Percentiles rank a stretch among this genome's conserved stretches.
These are phyloP conservation scores for Takashimella koratensis DNA, from an alignment of 1,284 basidiomycete species.

Conservation along the genomic window DNA sequence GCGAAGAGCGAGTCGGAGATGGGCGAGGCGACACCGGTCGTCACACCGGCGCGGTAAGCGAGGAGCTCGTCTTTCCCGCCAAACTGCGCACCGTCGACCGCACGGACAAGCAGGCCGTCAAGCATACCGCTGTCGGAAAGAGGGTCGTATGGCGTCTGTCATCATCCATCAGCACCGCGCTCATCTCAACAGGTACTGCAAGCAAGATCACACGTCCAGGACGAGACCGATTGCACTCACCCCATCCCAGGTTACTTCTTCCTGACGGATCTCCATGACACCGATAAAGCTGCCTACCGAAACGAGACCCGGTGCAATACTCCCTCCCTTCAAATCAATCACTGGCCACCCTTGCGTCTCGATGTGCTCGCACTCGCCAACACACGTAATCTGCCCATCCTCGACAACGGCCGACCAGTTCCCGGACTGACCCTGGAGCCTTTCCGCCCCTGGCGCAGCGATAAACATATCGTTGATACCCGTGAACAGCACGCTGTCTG, in stretches of 20 bases:
- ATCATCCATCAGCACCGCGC: too few relatives aligned
- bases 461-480: constrained; percentile 40
- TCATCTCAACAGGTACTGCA: too few relatives aligned
- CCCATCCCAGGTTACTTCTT: constrained; percentile 66
- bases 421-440: constrained; percentile 11
- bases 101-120: constrained; percentile 59
- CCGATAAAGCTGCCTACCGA: constrained; percentile 49
- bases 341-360: constrained; percentile 22
- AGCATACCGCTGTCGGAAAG: constrained; percentile 56
- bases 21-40: constrained; percentile 56
- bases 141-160: constrained; percentile 50
- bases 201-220: too few relatives aligned
- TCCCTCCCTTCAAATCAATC: constrained; percentile 50
- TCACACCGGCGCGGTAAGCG: constrained; percentile 56
- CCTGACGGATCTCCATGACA: constrained; percentile 52
- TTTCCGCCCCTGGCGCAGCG: constrained; percentile 7
- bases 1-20: constrained; percentile 51
- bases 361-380: constrained; percentile 24
- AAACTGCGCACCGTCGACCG: constrained; percentile 70
- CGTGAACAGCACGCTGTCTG: constrained; percentile 42
- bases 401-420: constrained; percentile 36
- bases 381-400: constrained; percentile 48
- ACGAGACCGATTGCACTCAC: constrained; percentile 22
- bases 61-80: constrained; percentile 63
- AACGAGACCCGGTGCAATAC: constrained; percentile 48